Percentiles rank a stretch among this genome's conserved stretches.
These are phyloP conservation scores for Penicillium fimorum DNA, from an alignment of 495 filamentous ascomycete genomes.

Conservation along the genomic window DNA sequence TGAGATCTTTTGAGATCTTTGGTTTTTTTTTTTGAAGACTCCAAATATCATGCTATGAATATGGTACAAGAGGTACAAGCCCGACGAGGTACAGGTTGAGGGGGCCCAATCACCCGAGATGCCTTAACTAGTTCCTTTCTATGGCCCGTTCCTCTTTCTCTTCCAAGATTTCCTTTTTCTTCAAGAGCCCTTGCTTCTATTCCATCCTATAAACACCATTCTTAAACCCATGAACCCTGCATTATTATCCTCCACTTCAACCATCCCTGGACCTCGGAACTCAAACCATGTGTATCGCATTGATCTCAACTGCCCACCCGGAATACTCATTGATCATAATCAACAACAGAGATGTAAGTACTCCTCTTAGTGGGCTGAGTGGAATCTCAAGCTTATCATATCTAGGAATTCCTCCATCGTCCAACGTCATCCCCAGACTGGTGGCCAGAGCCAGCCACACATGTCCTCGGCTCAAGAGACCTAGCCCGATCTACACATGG, in stretches of 20 bases:
- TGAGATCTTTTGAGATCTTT: background rate
- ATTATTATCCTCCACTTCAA: background rate
- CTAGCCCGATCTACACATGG: constrained; percentile 66
- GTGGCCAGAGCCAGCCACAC: constrained; percentile 65
- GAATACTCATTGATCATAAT: constrained; percentile 84
- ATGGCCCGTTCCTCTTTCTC: background rate
- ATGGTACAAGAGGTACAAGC: background rate
- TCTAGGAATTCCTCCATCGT: constrained; percentile 79
- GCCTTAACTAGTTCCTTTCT: background rate
- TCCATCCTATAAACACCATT: background rate
- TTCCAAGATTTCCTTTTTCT: background rate
- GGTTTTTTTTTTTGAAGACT: background rate
- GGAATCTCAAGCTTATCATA: constrained; percentile 18
- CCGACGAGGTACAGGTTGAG: background rate
- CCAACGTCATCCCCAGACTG: constrained; percentile 80
- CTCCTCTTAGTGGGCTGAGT: background rate
- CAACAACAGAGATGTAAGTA: constrained; percentile 83
- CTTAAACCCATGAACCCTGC: background rate
- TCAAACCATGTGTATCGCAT: constrained; percentile 80
- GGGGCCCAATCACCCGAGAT: constrained; percentile 11
- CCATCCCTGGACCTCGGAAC: constrained; percentile 8
- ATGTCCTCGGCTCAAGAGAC: constrained; percentile 69
- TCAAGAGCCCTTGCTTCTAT: background rate
- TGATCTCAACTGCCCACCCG: constrained; percentile 88
- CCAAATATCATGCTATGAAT: background rate